Base-by-base conservation (phyloP, 208 protist species). In the Acanthamoeba comandoni region DNA sequence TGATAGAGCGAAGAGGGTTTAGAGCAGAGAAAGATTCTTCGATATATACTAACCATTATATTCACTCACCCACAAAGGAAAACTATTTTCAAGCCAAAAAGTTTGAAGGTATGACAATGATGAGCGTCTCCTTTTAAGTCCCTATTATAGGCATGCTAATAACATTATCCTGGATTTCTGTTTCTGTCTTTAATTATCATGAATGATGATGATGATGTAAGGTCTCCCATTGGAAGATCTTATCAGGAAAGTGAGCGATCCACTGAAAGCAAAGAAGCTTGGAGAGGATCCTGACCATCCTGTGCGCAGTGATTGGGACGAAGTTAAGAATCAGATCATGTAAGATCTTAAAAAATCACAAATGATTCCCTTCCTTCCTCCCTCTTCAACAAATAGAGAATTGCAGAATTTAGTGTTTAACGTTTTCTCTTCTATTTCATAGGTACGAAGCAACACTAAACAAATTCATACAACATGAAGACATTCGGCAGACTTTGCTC, bases 51-150 rank as follows among this genome's bases (percentile, higher is more conserved):
- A 43, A 43, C 5, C 35, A 1, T 43, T 43, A 43, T 43, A 43
- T 43, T 43, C 35, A 12, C 9, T 5, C 43, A 9, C 9, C 9
- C 43, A 62, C 15, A 15, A 31, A 88, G 79, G 79, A 88, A 48
- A 39, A 88, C 58, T 88, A 88, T 26, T 49, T 88, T 17, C 79
- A 88, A 43, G 79, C 55, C 1, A 55, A 88, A 69, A 88, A 88
- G 79, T 88, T 88, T 86, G 77, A 52, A 31, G 75, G 69, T 77
- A 77, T n/a, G n/a, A n/a, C n/a, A 35, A 65, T 65, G 22, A 4
- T 65, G 22, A 43, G 4, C 58, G 2, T 65, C 22, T 22, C n/a
- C n/a, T n/a, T n/a, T n/a, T n/a, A n/a, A n/a, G n/a, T n/a, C n/a
- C n/a, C n/a, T n/a, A n/a, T n/a, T n/a, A n/a, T n/a, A n/a, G n/a